A percentile compares a stretch with the other conserved stretches of the same genome.
phyloP scores from a whole-genome alignment of 306 rosid species.

The Sphenostylis stenocarpa region DNA sequence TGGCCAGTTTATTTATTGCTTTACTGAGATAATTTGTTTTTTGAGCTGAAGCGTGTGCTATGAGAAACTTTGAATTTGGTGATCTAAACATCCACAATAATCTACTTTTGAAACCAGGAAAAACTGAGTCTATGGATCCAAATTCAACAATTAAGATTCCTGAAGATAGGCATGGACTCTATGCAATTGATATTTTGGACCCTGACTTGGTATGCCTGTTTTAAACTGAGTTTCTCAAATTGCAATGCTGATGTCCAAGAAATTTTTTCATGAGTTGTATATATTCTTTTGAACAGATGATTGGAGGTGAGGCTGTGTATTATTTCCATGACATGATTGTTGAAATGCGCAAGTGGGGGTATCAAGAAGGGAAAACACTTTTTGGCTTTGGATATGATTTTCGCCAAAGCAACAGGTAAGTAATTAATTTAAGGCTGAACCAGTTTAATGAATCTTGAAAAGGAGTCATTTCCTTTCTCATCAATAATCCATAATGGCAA shows the following conservation, averaged over 20 bases:
- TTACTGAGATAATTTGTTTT: neutral
- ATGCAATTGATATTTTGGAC: conserved; percentile 83
- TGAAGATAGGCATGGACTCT: conserved; percentile 83
- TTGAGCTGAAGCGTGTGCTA: neutral
- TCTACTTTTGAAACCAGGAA: conserved; percentile 58
- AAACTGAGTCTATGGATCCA: conserved; percentile 63
- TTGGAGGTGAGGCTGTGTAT: conserved; percentile 82
- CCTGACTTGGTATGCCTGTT: conserved; percentile 80
- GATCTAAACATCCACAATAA: neutral
- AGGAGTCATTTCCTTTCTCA: neutral
- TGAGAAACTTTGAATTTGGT: neutral
- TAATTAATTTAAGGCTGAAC: conserved; percentile 1
- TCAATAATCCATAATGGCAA: conserved; percentile 2
- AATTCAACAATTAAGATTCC: conserved; percentile 71
- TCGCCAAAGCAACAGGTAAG: conserved; percentile 98
- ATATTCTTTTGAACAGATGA: conserved; percentile 51
- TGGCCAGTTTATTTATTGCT: neutral
- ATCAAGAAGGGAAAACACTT: conserved; percentile 84
- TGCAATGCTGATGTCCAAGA: neutral
- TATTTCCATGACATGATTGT: conserved; percentile 92
- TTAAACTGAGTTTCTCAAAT: neutral
- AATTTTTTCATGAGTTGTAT: conserved; percentile 25
- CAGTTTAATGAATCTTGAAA: neutral
- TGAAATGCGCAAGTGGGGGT: conserved; percentile 90
- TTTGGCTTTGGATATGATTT: conserved; percentile 99